Evolutionary conservation across 306 rosid genomes (phyloP), one percentile per base, ranked within the genome.

Genomic region (Abrus precatorius): DNA sequence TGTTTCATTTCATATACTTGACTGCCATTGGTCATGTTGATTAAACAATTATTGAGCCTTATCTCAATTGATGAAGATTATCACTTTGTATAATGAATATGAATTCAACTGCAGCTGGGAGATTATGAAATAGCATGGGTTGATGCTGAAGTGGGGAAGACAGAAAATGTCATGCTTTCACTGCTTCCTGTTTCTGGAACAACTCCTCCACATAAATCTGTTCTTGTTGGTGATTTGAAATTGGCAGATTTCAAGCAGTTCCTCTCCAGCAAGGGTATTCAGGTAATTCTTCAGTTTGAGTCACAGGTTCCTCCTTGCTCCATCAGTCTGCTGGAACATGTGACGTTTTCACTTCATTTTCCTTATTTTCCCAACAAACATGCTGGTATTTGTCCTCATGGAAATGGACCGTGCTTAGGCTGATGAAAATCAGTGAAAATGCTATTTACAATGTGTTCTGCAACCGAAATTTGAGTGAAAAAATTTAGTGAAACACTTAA

Each of bases 221-320:
- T 96, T 83, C 91, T 96, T 76, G 97, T 93, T 28, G 98, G 99
- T 66, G 98, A 92, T 84, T 80, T 96, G 62, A 96, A 96, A 86
- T 84, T 96, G 92, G 97, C 94, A 5, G 93, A 93, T 83, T 93
- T 93, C 87, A 96, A 96, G 86, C 97, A 93, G 90, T 96, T 90
- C 85, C 98, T 96, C 72, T 87, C 97, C 43, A 88, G 93, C 80
- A 92, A 93, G 75, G 97, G 95, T 66, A 78, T 96, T 75, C 97
- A 93, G 99, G 99, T 93, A 81, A 68, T 74, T 74, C 59, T 54
- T 67, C 63, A 3, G 53, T 64, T 70, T 52, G 61, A 53, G 77
- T 76, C 44, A 5, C 34, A 2, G 30, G 2, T 74, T 43, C 65
- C 44, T 11, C 56, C 78, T 9, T 14, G 13, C 33, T n/a, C 33